Conservation (phyloP, 768 basidiomycete species). For the Porpolomopsis calyptriformis region DNA sequence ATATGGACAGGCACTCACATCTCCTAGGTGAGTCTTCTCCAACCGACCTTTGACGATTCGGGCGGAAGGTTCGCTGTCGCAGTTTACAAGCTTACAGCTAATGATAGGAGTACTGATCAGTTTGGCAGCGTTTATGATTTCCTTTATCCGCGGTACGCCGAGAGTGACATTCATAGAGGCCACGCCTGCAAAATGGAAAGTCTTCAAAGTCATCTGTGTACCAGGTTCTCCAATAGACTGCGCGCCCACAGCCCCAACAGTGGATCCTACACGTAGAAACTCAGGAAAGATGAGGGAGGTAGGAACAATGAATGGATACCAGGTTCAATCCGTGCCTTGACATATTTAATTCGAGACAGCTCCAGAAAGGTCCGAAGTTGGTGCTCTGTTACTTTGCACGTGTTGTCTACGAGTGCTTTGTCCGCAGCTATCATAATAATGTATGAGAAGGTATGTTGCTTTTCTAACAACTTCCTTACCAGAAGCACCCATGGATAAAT, state of each 20-base stretch:
- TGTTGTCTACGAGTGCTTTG: conserved; percentile 76
- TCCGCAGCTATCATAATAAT: conserved; percentile 39
- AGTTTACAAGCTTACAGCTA: conserved; percentile 84
- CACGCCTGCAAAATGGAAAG: conserved; percentile 99
- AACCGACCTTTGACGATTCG: conserved; percentile 94
- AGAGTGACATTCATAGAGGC: conserved; percentile 99
- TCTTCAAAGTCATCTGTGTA: conserved; percentile 99
- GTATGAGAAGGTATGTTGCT: not conserved
- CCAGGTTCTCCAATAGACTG: conserved; percentile 99
- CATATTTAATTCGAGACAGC: conserved; percentile 86
- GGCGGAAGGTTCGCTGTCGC: conserved; percentile 84
- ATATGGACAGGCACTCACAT: conserved; percentile 41
- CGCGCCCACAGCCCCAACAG: conserved; percentile 96
- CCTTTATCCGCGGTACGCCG: conserved; percentile 99
- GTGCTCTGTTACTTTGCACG: conserved; percentile 72
- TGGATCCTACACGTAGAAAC: conserved; percentile 54
- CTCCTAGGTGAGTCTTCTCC: conserved; percentile 90
- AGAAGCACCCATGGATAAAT: conserved; percentile 65
- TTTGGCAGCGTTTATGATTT: conserved; percentile 99
- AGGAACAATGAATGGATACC: conserved; percentile 29
- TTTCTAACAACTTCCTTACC: conserved; percentile 31
- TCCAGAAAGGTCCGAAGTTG: conserved; percentile 76
- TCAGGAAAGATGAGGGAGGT: not conserved
- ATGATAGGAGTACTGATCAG: conserved; percentile 96
- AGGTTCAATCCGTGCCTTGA: conserved; percentile 94